These are phyloP conservation scores for Camelina hispida DNA, from an alignment of 345 rosid genomes.

Conservation along the genomic window DNA sequence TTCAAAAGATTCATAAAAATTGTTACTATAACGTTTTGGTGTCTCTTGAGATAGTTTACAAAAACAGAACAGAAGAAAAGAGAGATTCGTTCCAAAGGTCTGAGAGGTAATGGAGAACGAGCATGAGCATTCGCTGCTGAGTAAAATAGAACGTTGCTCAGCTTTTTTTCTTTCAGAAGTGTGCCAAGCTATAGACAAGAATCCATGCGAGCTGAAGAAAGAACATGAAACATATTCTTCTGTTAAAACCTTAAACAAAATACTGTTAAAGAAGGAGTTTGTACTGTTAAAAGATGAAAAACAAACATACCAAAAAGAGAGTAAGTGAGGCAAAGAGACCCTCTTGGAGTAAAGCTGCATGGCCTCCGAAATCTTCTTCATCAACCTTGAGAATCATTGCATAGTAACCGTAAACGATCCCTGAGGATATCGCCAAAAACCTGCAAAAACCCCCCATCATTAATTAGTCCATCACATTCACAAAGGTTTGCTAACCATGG, in stretches of 20 bases:
- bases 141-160: conserved; percentile 14
- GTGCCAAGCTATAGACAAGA: conserved; percentile 93
- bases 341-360: conserved; percentile 90
- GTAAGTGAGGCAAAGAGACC: conserved; percentile 90
- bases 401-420: conserved; percentile 79
- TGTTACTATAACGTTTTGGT: conserved; percentile 26
- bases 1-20: conserved; percentile 20
- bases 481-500: background rate
- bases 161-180: conserved; percentile 53
- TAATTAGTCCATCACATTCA: background rate
- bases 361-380: conserved; percentile 97
- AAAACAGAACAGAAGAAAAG: background rate
- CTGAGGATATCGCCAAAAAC: conserved; percentile 73
- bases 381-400: conserved; percentile 82
- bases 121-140: conserved; percentile 38
- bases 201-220: conserved; percentile 85
- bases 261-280: background rate
- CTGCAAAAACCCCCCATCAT: conserved; percentile 46
- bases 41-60: conserved; percentile 15
- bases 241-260: conserved; percentile 26
- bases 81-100: conserved; percentile 34
- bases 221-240: conserved; percentile 29
- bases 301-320: conserved; percentile 76
- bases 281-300: background rate
- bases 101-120: background rate